Evolutionary conservation across 2,329 filamentous ascomycete genomes (phyloP).

Genomic region (Xylariaceae sp.): DNA sequence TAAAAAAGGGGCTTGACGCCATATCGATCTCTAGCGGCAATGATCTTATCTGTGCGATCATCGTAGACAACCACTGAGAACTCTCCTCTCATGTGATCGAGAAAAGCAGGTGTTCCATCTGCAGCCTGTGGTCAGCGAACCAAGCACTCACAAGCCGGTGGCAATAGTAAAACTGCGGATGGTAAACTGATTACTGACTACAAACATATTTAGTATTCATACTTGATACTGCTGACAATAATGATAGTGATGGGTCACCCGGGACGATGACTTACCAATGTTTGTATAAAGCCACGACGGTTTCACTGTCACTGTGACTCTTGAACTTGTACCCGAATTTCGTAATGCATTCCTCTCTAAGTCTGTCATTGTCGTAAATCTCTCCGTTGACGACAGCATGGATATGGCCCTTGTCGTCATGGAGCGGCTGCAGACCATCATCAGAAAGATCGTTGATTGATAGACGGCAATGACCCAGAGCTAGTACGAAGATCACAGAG

Average conservation of each 20-base stretch:
- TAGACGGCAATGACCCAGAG: slow-evolving; percentile 6
- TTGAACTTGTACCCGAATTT: slow-evolving; percentile 38
- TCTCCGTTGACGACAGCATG: slow-evolving; percentile 11
- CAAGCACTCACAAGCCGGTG: neutral
- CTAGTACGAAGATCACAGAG: neutral
- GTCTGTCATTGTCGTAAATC: slow-evolving; percentile 36
- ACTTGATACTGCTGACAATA: neutral
- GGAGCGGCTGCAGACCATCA: slow-evolving; percentile 6
- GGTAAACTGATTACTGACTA: too few relatives aligned
- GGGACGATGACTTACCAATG: slow-evolving; percentile 18
- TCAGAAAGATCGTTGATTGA: slow-evolving; percentile 8
- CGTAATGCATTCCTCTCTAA: slow-evolving; percentile 34
- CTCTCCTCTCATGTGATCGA: slow-evolving; percentile 47
- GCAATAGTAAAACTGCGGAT: too few relatives aligned
- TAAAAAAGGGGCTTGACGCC: slow-evolving; percentile 56
- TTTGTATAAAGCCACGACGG: slow-evolving; percentile 46
- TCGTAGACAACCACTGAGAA: slow-evolving; percentile 53
- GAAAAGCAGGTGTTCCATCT: slow-evolving; percentile 36
- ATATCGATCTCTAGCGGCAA: slow-evolving; percentile 51
- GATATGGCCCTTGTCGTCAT: slow-evolving; percentile 8
- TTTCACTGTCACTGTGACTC: slow-evolving; percentile 43
- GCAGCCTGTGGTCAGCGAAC: neutral
- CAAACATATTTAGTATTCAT: neutral
- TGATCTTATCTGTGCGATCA: slow-evolving; percentile 35
- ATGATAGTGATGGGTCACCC: neutral